These are phyloP conservation scores for Plasmodium coatneyi DNA, from an alignment of 169 alveolate genomes.

Conservation along the genomic window DNA sequence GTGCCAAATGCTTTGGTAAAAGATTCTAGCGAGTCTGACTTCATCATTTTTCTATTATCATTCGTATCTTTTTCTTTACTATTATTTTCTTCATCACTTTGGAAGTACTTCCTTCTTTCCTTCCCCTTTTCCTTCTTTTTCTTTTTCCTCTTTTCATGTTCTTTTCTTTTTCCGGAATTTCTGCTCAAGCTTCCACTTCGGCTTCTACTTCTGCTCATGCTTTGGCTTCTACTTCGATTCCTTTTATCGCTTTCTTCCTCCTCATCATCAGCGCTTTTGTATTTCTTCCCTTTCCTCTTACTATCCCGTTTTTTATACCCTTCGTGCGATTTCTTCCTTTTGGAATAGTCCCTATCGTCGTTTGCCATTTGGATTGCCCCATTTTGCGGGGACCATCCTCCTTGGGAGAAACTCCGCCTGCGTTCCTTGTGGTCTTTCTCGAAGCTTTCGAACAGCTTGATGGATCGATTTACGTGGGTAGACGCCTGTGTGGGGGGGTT, in stretches of 20 bases:
- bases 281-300: slow-evolving; percentile 2
- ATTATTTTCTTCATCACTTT: slow-evolving; percentile 22
- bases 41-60: slow-evolving; percentile 16
- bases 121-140: slow-evolving; percentile 24
- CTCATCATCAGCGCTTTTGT: slow-evolving; percentile 36
- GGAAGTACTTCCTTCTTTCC: slow-evolving; percentile 4
- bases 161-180: slow-evolving; percentile 32
- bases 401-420: neutral
- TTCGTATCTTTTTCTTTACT: slow-evolving; percentile 3
- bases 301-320: slow-evolving; percentile 2
- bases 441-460: slow-evolving; percentile 25
- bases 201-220: neutral
- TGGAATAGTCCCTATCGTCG: neutral
- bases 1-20: slow-evolving; percentile 17
- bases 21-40: slow-evolving; percentile 14
- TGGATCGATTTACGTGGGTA: slow-evolving; percentile 31
- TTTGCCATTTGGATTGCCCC: neutral
- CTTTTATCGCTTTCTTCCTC: neutral
- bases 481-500: slow-evolving; percentile 14
- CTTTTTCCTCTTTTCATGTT: slow-evolving; percentile 7
- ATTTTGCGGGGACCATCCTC: neutral
- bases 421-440: slow-evolving; percentile 31
- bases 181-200: slow-evolving; percentile 4
- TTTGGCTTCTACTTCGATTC: slow-evolving; percentile 8
- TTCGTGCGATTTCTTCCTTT: slow-evolving; percentile 25